A percentile compares a stretch with the other conserved stretches of the same genome.
phyloP scores from a whole-genome alignment of 495 filamentous ascomycete species.

The Penicillium egyptiacum region DNA sequence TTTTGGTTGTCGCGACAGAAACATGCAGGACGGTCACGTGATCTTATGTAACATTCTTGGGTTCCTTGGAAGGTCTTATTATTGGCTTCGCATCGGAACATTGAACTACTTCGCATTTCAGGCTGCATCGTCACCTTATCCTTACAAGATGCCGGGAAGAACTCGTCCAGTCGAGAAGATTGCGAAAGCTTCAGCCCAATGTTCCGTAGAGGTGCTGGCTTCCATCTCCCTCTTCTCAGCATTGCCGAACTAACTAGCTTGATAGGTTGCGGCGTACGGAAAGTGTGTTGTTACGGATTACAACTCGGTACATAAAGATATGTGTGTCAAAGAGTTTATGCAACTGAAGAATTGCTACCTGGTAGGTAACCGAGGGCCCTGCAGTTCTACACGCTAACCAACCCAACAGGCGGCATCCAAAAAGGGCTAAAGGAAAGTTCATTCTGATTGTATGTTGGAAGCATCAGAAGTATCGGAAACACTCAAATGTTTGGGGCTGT shows the following conservation, averaged over 20 bases:
- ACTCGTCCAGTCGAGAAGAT: constrained; percentile 84
- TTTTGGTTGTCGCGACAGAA: constrained; percentile 36
- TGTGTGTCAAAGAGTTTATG: constrained; percentile 84
- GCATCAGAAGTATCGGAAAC: background rate
- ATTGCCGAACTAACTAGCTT: constrained; percentile 15
- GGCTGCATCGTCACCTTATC: constrained; percentile 6
- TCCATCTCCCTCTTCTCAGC: constrained; percentile 1
- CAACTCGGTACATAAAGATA: constrained; percentile 86
- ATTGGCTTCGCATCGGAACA: constrained; percentile 1
- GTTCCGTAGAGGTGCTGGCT: constrained; percentile 68
- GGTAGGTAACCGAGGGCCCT: constrained; percentile 48
- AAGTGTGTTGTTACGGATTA: constrained; percentile 92
- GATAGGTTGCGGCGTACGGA: constrained; percentile 79
- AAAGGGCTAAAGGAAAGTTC: constrained; percentile 28
- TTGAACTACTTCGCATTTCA: constrained; percentile 3
- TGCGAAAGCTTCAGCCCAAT: constrained; percentile 78
- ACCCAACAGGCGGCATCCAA: constrained; percentile 39
- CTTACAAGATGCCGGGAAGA: constrained; percentile 34
- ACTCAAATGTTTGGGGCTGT: background rate
- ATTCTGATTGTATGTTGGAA: background rate
- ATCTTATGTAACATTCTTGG: constrained; percentile 26
- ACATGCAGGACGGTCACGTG: constrained; percentile 30
- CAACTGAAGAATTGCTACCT: constrained; percentile 84
- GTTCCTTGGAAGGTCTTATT: background rate
- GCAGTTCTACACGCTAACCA: constrained; percentile 1